These are phyloP conservation scores for Leersia perrieri DNA, from an alignment of 176 grass and related monocot species.

Conservation along the genomic window DNA sequence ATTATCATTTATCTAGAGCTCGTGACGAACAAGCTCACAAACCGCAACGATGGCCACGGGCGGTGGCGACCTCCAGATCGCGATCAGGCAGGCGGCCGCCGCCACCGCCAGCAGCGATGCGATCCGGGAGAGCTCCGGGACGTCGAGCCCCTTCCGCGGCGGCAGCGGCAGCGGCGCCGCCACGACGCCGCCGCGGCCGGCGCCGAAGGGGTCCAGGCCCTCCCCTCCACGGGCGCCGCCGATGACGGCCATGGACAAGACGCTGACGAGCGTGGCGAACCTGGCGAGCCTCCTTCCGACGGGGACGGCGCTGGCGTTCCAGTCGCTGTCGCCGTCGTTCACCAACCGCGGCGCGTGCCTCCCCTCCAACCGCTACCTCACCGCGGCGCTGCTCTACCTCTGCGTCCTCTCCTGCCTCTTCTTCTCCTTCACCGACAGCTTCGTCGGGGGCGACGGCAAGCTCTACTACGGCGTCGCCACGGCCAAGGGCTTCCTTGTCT, in stretches of 20 bases:
- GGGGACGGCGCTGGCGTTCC: slow-evolving; percentile 53
- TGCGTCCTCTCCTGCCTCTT: slow-evolving; percentile 41
- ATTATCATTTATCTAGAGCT: too few relatives aligned
- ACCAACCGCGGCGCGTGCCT: slow-evolving; percentile 46
- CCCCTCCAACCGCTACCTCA: slow-evolving; percentile 41
- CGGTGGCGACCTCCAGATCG: neutral
- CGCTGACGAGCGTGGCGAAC: slow-evolving; percentile 39
- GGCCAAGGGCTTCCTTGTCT: slow-evolving; percentile 35
- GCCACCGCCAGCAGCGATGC: neutral
- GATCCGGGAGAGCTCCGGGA: slow-evolving; percentile 8
- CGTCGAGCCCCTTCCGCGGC: slow-evolving; percentile 10
- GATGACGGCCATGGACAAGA: slow-evolving; percentile 27
- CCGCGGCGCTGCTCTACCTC: slow-evolving; percentile 33
- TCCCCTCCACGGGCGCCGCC: neutral
- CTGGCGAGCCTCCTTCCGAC: slow-evolving; percentile 52
- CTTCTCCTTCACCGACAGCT: slow-evolving; percentile 64
- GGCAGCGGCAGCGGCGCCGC: too few relatives aligned
- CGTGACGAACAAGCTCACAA: too few relatives aligned
- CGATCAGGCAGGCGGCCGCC: neutral
- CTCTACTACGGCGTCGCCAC: slow-evolving; percentile 63
- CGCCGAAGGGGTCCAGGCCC: neutral
- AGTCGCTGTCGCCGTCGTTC: slow-evolving; percentile 56
- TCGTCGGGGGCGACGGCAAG: slow-evolving; percentile 45
- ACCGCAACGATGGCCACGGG: neutral
- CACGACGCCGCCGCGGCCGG: neutral